Conservation (phyloP, 805 yeast species). For the Candida krabiensis region DNA sequence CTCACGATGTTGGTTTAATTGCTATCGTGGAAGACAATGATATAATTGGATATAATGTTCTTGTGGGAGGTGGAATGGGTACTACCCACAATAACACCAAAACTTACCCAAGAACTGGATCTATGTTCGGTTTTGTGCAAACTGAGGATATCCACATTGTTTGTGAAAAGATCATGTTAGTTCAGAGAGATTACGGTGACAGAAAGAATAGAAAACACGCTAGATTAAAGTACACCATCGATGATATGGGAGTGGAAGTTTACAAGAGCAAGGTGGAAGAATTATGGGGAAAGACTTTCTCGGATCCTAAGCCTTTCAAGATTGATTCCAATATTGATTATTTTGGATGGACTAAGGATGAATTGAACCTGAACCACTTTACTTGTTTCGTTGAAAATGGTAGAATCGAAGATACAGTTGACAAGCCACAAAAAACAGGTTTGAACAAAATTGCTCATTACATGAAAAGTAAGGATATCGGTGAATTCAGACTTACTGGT, state of each 20-base stretch:
- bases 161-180: conserved; percentile 89
- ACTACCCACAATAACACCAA: conserved; percentile 94
- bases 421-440: conserved; percentile 87
- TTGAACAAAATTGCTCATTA: conserved; percentile 73
- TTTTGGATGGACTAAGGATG: conserved; percentile 93
- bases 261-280: conserved; percentile 83
- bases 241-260: conserved; percentile 86
- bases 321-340: conserved; percentile 86
- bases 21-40: conserved; percentile 75
- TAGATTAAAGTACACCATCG: conserved; percentile 93
- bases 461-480: conserved; percentile 59
- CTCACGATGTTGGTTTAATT: conserved; percentile 90
- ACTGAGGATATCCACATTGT: conserved; percentile 70
- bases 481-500: conserved; percentile 92
- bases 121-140: conserved; percentile 74
- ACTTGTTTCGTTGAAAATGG: conserved; percentile 96
- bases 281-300: conserved; percentile 73
- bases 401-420: conserved; percentile 90
- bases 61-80: conserved; percentile 99
- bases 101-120: conserved; percentile 95
- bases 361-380: conserved; percentile 80
- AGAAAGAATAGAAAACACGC: conserved; percentile 97
- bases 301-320: conserved; percentile 66
- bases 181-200: conserved; percentile 94
- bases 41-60: conserved; percentile 78